Evolutionary conservation across 2,329 filamentous ascomycete genomes (phyloP).

Genomic region (Bipolaris bicolor): DNA sequence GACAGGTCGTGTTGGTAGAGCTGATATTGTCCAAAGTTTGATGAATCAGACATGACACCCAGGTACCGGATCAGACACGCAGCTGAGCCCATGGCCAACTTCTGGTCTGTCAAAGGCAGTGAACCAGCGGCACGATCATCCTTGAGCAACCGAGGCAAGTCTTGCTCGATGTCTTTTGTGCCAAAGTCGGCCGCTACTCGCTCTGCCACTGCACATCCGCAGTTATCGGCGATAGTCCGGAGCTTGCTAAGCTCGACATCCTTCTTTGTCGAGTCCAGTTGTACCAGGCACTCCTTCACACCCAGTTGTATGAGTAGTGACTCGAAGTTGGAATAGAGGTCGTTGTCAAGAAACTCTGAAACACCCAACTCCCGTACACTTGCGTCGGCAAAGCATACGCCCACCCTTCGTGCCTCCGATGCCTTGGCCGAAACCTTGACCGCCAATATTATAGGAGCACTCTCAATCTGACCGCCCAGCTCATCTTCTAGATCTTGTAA

Average conservation of each 20-base stretch:
- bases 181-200: slow-evolving; percentile 78
- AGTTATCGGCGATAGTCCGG: slow-evolving; percentile 86
- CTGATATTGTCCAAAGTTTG: slow-evolving; percentile 96
- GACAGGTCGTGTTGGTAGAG: slow-evolving; percentile 96
- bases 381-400: slow-evolving; percentile 97
- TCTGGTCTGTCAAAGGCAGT: slow-evolving; percentile 88
- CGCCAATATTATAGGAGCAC: slow-evolving; percentile 90
- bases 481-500: slow-evolving; percentile 97
- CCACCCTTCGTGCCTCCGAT: slow-evolving; percentile 81
- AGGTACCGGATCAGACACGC: slow-evolving; percentile 95
- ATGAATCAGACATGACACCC: slow-evolving; percentile 83
- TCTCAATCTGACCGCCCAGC: slow-evolving; percentile 82
- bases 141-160: slow-evolving; percentile 83
- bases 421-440: slow-evolving; percentile 93
- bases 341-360: slow-evolving; percentile 98
- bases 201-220: slow-evolving; percentile 88
- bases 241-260: slow-evolving; percentile 89
- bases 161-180: slow-evolving; percentile 92
- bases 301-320: slow-evolving; percentile 94
- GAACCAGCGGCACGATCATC: slow-evolving; percentile 79
- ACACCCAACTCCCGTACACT: slow-evolving; percentile 94
- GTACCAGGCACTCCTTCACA: slow-evolving; percentile 91
- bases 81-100: slow-evolving; percentile 94
- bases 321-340: slow-evolving; percentile 97
- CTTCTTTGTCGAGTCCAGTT: slow-evolving; percentile 77